A percentile compares a stretch with the other conserved stretches of the same genome.
Conservation (phyloP, 352 stramenopile species). For the Phytophthora lateralis region DNA sequence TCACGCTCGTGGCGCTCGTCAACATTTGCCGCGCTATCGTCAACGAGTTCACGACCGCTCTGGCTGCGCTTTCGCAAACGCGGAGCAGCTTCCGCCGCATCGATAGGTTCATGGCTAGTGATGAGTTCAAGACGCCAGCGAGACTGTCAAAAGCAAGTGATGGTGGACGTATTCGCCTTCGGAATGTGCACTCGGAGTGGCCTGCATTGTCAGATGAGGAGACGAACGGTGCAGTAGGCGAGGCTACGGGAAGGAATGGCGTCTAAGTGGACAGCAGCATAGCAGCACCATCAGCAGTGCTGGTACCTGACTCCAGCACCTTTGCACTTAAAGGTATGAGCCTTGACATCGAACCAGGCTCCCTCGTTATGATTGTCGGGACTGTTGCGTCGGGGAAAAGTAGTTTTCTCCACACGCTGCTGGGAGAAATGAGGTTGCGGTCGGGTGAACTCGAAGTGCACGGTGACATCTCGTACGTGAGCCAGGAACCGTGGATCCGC, state of each 20-base stretch:
- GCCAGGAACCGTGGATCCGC: conserved; percentile 92
- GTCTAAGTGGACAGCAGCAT: conserved; percentile 3
- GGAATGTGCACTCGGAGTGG: conserved; percentile 25
- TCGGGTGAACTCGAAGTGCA: conserved; percentile 26
- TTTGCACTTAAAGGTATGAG: conserved; percentile 44
- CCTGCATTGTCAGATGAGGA: neutral
- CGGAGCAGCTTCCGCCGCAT: conserved; percentile 32
- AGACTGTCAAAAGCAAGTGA: neutral
- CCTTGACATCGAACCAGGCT: conserved; percentile 63
- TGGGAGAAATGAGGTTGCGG: conserved; percentile 46
- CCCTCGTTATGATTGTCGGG: conserved; percentile 52
- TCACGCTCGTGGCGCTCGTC: conserved; percentile 41
- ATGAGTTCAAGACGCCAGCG: conserved; percentile 21
- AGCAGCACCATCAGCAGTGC: conserved; percentile 13
- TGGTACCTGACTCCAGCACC: conserved; percentile 18
- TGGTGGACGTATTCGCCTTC: conserved; percentile 18
- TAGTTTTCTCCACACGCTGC: conserved; percentile 46
- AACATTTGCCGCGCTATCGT: conserved; percentile 41
- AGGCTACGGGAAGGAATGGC: conserved; percentile 4
- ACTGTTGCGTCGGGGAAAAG: conserved; percentile 50
- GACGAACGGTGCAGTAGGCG: neutral
- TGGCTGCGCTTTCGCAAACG: conserved; percentile 33
- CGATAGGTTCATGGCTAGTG: conserved; percentile 32
- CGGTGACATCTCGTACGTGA: conserved; percentile 69
- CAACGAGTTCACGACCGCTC: conserved; percentile 30